Percentiles rank a stretch among this genome's conserved stretches.
phyloP scores from a whole-genome alignment of 2,329 filamentous ascomycete species.

The Emergomyces pasteurianus region DNA sequence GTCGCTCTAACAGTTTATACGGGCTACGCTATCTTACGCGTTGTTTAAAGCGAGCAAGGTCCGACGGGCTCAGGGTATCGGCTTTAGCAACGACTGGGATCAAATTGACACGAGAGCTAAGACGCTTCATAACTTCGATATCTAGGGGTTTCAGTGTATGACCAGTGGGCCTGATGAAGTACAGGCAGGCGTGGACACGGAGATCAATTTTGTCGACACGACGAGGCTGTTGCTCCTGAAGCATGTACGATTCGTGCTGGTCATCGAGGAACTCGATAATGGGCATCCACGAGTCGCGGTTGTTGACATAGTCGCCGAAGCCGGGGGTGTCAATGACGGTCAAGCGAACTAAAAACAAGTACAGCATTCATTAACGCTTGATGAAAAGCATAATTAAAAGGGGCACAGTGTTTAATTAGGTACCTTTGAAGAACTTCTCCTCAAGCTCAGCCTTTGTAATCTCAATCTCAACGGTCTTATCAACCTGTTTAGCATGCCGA shows the following conservation, averaged over 20 bases:
- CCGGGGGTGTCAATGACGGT: conserved; percentile 98
- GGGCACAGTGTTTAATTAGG: not conserved
- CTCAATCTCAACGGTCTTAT: conserved; percentile 99
- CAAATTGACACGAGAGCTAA: conserved; percentile 94
- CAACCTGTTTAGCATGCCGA: conserved; percentile 97
- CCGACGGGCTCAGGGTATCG: conserved; percentile 86
- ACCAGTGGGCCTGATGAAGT: conserved; percentile 97
- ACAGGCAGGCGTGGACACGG: conserved; percentile 93
- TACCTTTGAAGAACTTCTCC: conserved; percentile 99
- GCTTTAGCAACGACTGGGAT: conserved; percentile 98
- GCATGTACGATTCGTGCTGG: conserved; percentile 99
- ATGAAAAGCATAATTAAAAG: too few species aligned
- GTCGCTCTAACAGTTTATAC: not conserved
- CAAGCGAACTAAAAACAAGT: conserved; percentile 59
- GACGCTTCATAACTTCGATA: conserved; percentile 99
- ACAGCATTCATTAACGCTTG: not conserved
- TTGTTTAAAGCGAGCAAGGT: conserved; percentile 88
- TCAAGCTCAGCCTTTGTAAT: conserved; percentile 99
- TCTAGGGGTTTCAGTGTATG: conserved; percentile 97
- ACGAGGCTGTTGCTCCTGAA: conserved; percentile 98
- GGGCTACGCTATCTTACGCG: conserved; percentile 48
- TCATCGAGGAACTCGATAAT: conserved; percentile 99
- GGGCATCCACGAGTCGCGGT: conserved; percentile 99
- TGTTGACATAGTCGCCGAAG: conserved; percentile 99
- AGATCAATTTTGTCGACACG: conserved; percentile 98